Percentiles rank a stretch among this genome's conserved stretches.
Conservation (phyloP, 2,329 filamentous ascomycete genomes). For the Apiospora hydei region DNA sequence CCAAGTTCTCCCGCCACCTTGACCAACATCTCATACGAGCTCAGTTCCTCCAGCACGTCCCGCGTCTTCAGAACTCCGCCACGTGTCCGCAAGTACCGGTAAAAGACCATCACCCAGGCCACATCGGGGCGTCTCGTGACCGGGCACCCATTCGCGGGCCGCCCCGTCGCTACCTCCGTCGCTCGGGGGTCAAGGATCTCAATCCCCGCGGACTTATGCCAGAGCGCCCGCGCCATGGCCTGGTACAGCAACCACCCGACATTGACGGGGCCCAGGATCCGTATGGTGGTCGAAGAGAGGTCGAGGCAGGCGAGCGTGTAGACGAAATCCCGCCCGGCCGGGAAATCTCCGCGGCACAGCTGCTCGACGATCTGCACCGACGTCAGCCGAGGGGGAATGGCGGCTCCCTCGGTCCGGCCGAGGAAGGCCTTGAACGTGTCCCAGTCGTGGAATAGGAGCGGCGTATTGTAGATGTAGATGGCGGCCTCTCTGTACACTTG, state of each 20-base stretch:
- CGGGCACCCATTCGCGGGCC: not conserved
- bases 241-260: not conserved
- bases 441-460: slow-evolving; percentile 5
- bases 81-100: not conserved
- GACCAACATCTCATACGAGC: not conserved
- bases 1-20: not conserved
- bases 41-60: not conserved
- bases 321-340: not conserved
- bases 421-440: not conserved
- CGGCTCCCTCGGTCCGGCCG: not conserved
- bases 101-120: not conserved
- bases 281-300: slow-evolving; percentile 2
- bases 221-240: not conserved
- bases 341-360: not conserved
- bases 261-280: not conserved
- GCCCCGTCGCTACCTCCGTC: not conserved
- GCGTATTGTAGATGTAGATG: not conserved
- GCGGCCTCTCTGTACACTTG: not conserved
- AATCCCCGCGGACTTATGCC: not conserved
- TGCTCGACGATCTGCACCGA: slow-evolving; percentile 2
- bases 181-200: not conserved
- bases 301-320: slow-evolving; percentile 4
- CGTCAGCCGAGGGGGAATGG: not conserved
- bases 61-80: not conserved
- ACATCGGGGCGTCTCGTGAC: not conserved